Evolutionary conservation across 2,329 filamentous ascomycete species (phyloP), one percentile per base, ranked within the genome.

Genomic region (Hypomyces perniciosus): DNA sequence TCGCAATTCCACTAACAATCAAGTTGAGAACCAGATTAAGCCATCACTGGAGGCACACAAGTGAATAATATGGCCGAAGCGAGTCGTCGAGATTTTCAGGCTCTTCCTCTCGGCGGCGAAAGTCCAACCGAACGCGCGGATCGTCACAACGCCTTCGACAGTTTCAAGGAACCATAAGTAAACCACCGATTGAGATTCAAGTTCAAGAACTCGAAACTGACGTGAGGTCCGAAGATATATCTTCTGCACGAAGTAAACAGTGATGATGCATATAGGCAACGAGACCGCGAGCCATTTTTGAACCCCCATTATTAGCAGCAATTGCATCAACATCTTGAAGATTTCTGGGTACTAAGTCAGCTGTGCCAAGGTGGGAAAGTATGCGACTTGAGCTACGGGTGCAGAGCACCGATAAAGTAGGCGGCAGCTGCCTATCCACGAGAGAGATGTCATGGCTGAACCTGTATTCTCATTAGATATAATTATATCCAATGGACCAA

Each of bases 191-290:
- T 74, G 74, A 1, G 77, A 71, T 55, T 82, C 77, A 1, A 83
- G 66, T 44, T 82, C 79, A 29, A 82, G 60, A 9, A 77, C 69
- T 35, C 78, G 74, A 3, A 83, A 64, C 56, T 82, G 80, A 0
- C 79, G 72, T 0, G 79, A 81, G 0, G 79, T 81, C 5, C 73
- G 69, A 1, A 83, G 67, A 27, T 62, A 63, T 26, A 60, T 41
- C 6, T 54, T 56, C 38, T 64, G 62, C 3, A 66, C 40, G n/a
- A 60, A 38, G 37, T 61, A 65, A 3, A 62, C 52, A 7, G 53
- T 51, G 26, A 57, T 12, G 1, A 56, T 10, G 6, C 53, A 57
- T 6, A 72, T 46, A 0, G 79, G 78, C 9, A 80, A 64, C 0
- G 68, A 68, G 1, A 75, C 59, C 0, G 68, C 66, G 0, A 78